Conservation (phyloP, 306 rosid genomes). For the Benincasa hispida region DNA sequence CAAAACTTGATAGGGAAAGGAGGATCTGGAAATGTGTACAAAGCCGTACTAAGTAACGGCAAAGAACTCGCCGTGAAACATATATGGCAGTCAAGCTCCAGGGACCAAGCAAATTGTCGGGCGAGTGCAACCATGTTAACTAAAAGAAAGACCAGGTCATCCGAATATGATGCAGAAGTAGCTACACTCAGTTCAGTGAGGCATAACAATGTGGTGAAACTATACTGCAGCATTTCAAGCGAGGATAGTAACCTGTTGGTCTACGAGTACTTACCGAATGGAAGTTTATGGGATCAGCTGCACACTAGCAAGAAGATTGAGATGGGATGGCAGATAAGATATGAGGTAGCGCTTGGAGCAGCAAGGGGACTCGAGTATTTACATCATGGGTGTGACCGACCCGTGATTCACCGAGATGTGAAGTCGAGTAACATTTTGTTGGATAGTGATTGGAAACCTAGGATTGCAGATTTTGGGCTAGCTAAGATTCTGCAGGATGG, state of each 20-base stretch:
- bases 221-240: conserved; percentile 77
- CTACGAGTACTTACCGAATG: conserved; percentile 80
- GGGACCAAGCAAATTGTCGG: conserved; percentile 19
- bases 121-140: conserved; percentile 51
- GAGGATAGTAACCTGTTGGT: conserved; percentile 79
- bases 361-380: conserved; percentile 84
- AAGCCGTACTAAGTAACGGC: conserved; percentile 38
- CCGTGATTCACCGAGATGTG: conserved; percentile 80
- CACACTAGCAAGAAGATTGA: conserved; percentile 36
- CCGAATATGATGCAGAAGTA: conserved; percentile 73
- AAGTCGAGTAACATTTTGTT: conserved; percentile 78
- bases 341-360: conserved; percentile 72
- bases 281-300: conserved; percentile 81
- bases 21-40: conserved; percentile 87
- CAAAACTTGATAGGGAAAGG: conserved; percentile 75
- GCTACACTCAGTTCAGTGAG: conserved; percentile 73
- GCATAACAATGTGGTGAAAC: conserved; percentile 87
- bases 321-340: conserved; percentile 73
- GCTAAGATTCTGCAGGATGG: conserved; percentile 66
- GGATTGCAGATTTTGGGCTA: conserved; percentile 84
- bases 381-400: conserved; percentile 65
- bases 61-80: conserved; percentile 69
- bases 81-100: conserved; percentile 42
- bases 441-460: conserved; percentile 71
- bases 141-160: conserved; percentile 19